Base-by-base conservation (phyloP, 1,284 basidiomycete genomes). In the Moesziomyces globuligerus region DNA sequence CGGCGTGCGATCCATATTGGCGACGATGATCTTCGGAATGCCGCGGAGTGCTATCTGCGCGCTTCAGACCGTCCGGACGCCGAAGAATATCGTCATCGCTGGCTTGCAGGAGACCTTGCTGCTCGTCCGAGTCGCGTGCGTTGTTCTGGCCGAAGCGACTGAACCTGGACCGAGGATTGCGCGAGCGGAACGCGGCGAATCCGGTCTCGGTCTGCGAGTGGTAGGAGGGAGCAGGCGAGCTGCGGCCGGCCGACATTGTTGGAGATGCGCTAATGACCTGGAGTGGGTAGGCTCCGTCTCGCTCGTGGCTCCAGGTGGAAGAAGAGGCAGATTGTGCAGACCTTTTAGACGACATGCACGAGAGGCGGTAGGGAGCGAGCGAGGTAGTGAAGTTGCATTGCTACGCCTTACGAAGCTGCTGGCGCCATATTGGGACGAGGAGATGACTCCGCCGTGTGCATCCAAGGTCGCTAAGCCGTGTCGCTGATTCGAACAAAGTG, bases 61-160 rank as follows among this genome's bases (percentile, higher is more conserved):
- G 56, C 44, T 58, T 66, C 3, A 56, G 51, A 37, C 48, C 44
- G 2, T 20, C 6, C 1, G 47, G 26, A 8, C 50, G 50, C 0
- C 53, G 38, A 6, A 38, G 15, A n/a, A 25, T 28, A 0, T 62
- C 59, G 20, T 68, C 64, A n/a, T 64, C 56, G 23, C 52, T 58
- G 20, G 51, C 52, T n/a, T 62, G 52, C 0, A 72, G 56, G 23
- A 72, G 57, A 9, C 69, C 69, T 29, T 62, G 62, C 45, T 72
- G 69, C 43, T 72, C 69, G 21, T 72, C 69, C 13, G 64, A 67
- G 21, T 68, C 64, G 21, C 64, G 47, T 1, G 59, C 59, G 29
- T 67, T 62, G 64, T 67, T 66, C 49, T 67, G 69, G 11, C 64
- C 64, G 45, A 68, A 71, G 37, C 64, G 64, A 24, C 47, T 57